These are phyloP conservation scores for Clonostachys chloroleuca DNA, from an alignment of 2,329 filamentous ascomycete genomes.

Conservation along the genomic window DNA sequence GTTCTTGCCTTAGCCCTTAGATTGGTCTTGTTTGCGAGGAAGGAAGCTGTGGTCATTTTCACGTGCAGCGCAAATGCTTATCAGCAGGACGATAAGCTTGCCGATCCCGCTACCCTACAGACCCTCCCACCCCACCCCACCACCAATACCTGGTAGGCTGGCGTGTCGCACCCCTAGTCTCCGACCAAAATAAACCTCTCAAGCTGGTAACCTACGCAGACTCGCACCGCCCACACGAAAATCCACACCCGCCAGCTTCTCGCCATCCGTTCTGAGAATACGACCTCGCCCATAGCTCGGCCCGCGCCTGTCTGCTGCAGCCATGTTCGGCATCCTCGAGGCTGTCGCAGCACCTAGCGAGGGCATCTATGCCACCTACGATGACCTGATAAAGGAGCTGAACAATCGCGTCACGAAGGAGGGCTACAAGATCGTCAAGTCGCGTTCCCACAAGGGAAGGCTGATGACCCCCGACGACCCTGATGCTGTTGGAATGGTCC, in stretches of 20 bases:
- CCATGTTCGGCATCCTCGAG: slow-evolving; percentile 39
- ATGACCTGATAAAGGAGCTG: slow-evolving; percentile 33
- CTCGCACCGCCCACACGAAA: slow-evolving; percentile 10
- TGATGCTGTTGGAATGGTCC: slow-evolving; percentile 32
- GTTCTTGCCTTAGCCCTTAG: no score
- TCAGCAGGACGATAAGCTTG: no score
- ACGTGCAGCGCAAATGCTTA: no score
- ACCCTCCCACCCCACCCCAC: no score
- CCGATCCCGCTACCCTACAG: no score
- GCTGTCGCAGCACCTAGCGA: slow-evolving; percentile 28
- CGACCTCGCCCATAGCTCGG: slow-evolving; percentile 9
- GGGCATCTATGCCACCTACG: slow-evolving; percentile 30
- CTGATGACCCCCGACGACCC: slow-evolving; percentile 32
- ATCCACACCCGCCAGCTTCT: slow-evolving; percentile 7
- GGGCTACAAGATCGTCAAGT: slow-evolving; percentile 40
- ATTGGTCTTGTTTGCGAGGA: no score
- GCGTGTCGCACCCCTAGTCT: no score
- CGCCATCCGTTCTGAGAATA: background rate
- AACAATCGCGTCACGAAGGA: slow-evolving; percentile 35
- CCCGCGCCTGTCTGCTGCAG: slow-evolving; percentile 4
- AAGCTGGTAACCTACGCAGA: background rate
- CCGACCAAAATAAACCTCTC: background rate
- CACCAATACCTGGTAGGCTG: no score
- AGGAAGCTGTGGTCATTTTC: no score
- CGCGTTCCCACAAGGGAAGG: slow-evolving; percentile 33